These are phyloP conservation scores for Plasmodium berghei DNA, from an alignment of 169 alveolate genomes.

Conservation along the genomic window DNA sequence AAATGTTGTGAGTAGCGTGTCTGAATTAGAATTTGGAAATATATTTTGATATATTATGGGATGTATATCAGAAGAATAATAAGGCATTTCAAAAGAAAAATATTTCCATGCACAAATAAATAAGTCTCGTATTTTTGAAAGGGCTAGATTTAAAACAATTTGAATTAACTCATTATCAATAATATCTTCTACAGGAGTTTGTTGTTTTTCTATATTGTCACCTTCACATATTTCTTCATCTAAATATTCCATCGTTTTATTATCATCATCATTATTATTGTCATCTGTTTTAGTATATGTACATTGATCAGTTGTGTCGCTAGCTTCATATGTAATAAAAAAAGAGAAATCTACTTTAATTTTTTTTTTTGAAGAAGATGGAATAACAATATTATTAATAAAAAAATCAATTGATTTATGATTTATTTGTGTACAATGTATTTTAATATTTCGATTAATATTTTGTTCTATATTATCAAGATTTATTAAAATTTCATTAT, in stretches of 20 bases:
- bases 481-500: slow-evolving; percentile 43
- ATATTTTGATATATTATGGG: slow-evolving; percentile 55
- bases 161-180: slow-evolving; percentile 55
- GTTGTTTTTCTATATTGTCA: neutral
- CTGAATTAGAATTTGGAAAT: slow-evolving; percentile 34
- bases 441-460: slow-evolving; percentile 17
- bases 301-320: neutral
- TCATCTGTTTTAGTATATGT: neutral
- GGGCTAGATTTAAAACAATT: slow-evolving; percentile 30
- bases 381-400: slow-evolving; percentile 27
- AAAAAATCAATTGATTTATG: slow-evolving; percentile 52
- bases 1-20: slow-evolving; percentile 17
- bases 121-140: slow-evolving; percentile 68
- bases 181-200: neutral
- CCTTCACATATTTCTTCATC: neutral
- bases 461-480: slow-evolving; percentile 2
- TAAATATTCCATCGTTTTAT: neutral
- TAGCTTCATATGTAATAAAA: slow-evolving; percentile 19
- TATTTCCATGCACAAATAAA: slow-evolving; percentile 75
- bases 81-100: slow-evolving; percentile 63
- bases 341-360: slow-evolving; percentile 60
- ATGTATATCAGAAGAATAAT: slow-evolving; percentile 60
- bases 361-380: slow-evolving; percentile 3
- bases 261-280: neutral
- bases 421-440: slow-evolving; percentile 71